Conservation (phyloP, 2,329 filamentous ascomycete genomes). For the Coniella lustricola region DNA sequence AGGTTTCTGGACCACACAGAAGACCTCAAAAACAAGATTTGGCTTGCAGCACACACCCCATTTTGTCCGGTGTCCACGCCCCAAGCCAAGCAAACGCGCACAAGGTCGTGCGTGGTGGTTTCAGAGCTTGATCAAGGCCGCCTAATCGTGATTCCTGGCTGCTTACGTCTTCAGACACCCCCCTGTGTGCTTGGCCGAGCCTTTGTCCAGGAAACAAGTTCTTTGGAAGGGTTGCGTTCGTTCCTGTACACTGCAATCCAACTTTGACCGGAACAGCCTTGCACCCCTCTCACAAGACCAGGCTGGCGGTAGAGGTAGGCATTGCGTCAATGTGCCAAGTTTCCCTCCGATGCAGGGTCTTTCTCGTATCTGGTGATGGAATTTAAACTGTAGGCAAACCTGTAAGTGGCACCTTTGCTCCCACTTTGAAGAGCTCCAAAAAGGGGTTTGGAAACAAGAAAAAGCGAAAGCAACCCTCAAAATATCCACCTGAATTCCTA, state of each 20-base stretch:
- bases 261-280: too few species aligned
- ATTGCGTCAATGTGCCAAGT: slow-evolving; percentile 18
- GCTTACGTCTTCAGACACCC: too few species aligned
- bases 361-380: neutral
- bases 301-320: neutral
- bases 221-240: neutral
- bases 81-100: neutral
- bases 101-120: too few species aligned
- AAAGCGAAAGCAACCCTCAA: neutral
- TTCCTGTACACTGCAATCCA: too few species aligned
- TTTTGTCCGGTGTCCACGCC: slow-evolving; percentile 1
- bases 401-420: slow-evolving; percentile 7
- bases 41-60: too few species aligned
- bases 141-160: too few species aligned
- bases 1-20: slow-evolving; percentile 7
- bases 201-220: neutral
- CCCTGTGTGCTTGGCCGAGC: too few species aligned
- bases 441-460: neutral
- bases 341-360: slow-evolving; percentile 10
- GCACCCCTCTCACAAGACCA: neutral
- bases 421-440: neutral
- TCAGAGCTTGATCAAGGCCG: too few species aligned
- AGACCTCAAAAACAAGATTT: slow-evolving; percentile 6
- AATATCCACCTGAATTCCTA: neutral
- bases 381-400: slow-evolving; percentile 15